A percentile compares a stretch with the other conserved stretches of the same genome.
phyloP scores from a whole-genome alignment of 225 moss, liverwort and hornwort species.

The Pseudisothecium myosuroides region DNA sequence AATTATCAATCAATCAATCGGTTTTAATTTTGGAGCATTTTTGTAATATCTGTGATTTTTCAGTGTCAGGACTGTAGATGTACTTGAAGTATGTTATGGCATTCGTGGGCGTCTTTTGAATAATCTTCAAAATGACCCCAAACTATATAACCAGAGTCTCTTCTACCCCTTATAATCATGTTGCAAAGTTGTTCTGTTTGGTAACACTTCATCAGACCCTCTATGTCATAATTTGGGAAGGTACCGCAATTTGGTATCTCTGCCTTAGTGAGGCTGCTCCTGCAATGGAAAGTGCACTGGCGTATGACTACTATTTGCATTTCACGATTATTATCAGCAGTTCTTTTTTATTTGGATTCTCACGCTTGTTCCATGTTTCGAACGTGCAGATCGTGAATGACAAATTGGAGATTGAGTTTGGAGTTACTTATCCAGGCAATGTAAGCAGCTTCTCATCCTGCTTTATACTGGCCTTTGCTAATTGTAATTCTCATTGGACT shows the following conservation, averaged over 20 bases:
- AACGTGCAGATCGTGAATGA: constrained; percentile 31
- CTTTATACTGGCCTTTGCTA: neutral
- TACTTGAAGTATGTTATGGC: neutral
- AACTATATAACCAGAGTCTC: neutral
- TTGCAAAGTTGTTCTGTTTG: neutral
- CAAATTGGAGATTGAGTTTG: constrained; percentile 46
- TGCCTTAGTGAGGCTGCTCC: neutral
- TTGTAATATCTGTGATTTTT: neutral
- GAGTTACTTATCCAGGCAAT: constrained; percentile 19
- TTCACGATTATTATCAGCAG: neutral
- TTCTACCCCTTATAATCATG: neutral
- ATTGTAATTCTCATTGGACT: neutral
- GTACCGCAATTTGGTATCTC: neutral
- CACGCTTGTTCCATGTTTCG: neutral
- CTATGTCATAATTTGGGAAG: neutral
- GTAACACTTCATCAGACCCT: neutral
- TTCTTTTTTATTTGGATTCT: neutral
- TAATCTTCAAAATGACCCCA: neutral
- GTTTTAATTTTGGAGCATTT: neutral
- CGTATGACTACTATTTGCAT: neutral
- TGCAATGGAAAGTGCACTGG: neutral
- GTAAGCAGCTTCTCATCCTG: constrained; percentile 16
- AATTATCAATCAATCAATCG: neutral
- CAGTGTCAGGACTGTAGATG: neutral
- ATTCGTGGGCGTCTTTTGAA: neutral